Conservation (phyloP, 2,329 filamentous ascomycete species). For the Pestalotiopsis sp. region DNA sequence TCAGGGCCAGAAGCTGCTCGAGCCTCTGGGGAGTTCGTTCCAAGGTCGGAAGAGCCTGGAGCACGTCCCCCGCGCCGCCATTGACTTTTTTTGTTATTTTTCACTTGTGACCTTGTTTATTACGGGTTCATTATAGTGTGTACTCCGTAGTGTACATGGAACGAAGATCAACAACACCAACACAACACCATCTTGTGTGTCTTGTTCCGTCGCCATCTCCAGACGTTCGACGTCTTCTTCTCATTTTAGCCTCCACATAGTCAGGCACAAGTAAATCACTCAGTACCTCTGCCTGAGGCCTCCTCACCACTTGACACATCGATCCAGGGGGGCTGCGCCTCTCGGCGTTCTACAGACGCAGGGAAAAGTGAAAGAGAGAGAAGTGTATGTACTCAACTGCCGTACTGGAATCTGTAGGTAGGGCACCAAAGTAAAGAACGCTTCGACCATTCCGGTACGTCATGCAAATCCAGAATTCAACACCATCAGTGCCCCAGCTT, state of each 20-base stretch:
- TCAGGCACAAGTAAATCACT: constrained; percentile 4
- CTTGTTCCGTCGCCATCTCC: neutral
- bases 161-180: constrained; percentile 1
- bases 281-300: constrained; percentile 7
- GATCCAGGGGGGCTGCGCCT: constrained; percentile 4
- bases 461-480: constrained; percentile 2
- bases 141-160: neutral
- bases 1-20: neutral
- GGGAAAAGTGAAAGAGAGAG: neutral
- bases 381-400: neutral
- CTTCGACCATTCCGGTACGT: constrained; percentile 12
- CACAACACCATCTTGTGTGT: neutral
- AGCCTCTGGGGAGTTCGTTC: neutral
- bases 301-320: neutral
- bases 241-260: neutral
- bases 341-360: neutral
- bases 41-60: neutral
- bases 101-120: neutral
- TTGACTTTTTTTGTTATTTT: constrained; percentile 3
- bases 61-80: neutral
- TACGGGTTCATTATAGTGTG: too few relatives aligned
- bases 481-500: constrained; percentile 12
- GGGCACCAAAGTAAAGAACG: neutral
- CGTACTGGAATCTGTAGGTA: neutral
- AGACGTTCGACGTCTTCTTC: neutral